Evolutionary conservation across 2,329 filamentous ascomycete species (phyloP).

Genomic region (Neonectria coccinea): DNA sequence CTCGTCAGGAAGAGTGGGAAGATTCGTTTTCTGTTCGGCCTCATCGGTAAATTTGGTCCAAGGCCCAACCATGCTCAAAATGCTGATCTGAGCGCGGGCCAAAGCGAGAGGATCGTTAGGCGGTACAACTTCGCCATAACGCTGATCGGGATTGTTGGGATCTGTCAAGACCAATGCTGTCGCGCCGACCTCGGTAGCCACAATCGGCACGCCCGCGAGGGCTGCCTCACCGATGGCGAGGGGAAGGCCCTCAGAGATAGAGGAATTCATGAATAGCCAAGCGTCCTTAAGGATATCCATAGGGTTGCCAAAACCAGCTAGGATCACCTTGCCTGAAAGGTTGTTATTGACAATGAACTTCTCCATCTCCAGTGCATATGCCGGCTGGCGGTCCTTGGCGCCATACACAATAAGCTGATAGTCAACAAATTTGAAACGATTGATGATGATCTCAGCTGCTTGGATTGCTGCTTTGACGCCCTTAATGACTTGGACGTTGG

Average conservation of each 20-base stretch:
- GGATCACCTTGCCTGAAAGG: slow-evolving; percentile 27
- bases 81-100: slow-evolving; percentile 33
- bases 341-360: slow-evolving; percentile 32
- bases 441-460: slow-evolving; percentile 35
- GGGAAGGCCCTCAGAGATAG: slow-evolving; percentile 36
- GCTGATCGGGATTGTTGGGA: slow-evolving; percentile 32
- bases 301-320: slow-evolving; percentile 35
- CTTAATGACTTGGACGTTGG: slow-evolving; percentile 37
- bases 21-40: not conserved
- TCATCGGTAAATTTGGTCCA: slow-evolving; percentile 35
- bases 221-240: slow-evolving; percentile 37
- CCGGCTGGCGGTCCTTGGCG: slow-evolving; percentile 35
- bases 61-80: slow-evolving; percentile 36
- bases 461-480: slow-evolving; percentile 36
- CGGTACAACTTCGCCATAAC: slow-evolving; percentile 36
- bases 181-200: slow-evolving; percentile 36
- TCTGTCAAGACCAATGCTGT: slow-evolving; percentile 35
- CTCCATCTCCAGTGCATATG: slow-evolving; percentile 36
- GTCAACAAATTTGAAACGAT: slow-evolving; percentile 32
- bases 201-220: slow-evolving; percentile 35
- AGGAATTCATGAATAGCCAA: slow-evolving; percentile 39
- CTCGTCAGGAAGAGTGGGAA: slow-evolving; percentile 27
- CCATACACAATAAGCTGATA: slow-evolving; percentile 36
- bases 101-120: slow-evolving; percentile 35
- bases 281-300: slow-evolving; percentile 36